These are phyloP conservation scores for Stygiomarasmius scandens DNA, from an alignment of 1,284 basidiomycete genomes.

Conservation along the genomic window DNA sequence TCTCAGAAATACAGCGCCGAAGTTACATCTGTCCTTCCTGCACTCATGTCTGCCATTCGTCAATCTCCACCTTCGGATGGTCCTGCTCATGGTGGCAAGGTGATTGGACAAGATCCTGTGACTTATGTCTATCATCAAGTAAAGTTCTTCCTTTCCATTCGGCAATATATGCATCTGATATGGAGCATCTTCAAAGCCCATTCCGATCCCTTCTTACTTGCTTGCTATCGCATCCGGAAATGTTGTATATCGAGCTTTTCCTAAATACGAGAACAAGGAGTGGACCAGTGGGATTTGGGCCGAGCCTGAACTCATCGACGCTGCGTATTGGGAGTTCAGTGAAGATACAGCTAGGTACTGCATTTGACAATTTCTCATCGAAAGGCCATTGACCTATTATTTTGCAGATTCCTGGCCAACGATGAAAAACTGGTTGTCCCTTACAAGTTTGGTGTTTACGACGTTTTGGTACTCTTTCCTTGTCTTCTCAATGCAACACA, in stretches of 20 bases:
- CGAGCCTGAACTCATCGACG: slow-evolving; percentile 82
- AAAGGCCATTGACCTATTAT: neutral
- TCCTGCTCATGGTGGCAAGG: slow-evolving; percentile 65
- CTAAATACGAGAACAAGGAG: slow-evolving; percentile 57
- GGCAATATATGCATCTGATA: neutral
- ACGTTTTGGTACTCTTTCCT: slow-evolving; percentile 75
- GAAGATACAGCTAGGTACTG: slow-evolving; percentile 77
- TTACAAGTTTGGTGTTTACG: slow-evolving; percentile 91
- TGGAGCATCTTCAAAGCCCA: slow-evolving; percentile 49
- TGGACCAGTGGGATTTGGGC: slow-evolving; percentile 91
- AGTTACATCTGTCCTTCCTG: slow-evolving; percentile 78
- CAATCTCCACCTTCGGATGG: slow-evolving; percentile 71
- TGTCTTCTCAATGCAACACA: no score
- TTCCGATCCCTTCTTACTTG: slow-evolving; percentile 85
- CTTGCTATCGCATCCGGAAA: slow-evolving; percentile 88
- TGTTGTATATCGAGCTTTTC: slow-evolving; percentile 74
- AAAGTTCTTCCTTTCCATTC: slow-evolving; percentile 19
- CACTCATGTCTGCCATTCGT: slow-evolving; percentile 84
- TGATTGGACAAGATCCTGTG: slow-evolving; percentile 70
- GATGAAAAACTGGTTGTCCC: slow-evolving; percentile 77
- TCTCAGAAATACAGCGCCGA: slow-evolving; percentile 74
- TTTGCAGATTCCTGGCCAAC: slow-evolving; percentile 68
- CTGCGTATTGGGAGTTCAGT: slow-evolving; percentile 86
- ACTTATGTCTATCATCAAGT: slow-evolving; percentile 75
- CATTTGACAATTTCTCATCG: neutral